Base-by-base conservation (phyloP, 202 grass and related monocot species). In the Zoysia matrella region DNA sequence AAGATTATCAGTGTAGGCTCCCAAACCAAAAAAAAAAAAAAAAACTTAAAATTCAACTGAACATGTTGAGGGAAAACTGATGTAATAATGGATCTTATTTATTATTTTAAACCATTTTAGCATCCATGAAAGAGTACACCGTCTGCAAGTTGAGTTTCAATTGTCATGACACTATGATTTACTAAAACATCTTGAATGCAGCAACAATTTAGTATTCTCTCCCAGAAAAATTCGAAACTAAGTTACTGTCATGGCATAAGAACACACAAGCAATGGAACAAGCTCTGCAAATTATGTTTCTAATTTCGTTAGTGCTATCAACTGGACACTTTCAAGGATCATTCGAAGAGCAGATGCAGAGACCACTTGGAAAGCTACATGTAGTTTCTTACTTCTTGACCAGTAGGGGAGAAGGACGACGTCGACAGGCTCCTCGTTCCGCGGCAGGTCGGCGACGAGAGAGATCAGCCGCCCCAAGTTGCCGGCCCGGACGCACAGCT, bases 361-460 rank as follows among this genome's bases (percentile, higher is more conserved):
- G 22, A 15, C 0, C n/a, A 11, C 62, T 52, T 47, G 30, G 41
- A 52, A 53, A 50, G 15, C 58, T 51, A 12, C 74, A 60, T 11
- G 22, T 30, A 0, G 12, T 16, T 4, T 43, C 45, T 72, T 58
- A 82, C 79, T 14, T 64, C 2, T 2, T 51, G 79, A 8, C 5
- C 15, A 2, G 2, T 0, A 3, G 55, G 14, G 8, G 36, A 82
- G 8, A 6, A 64, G 1, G 6, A 73, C 14, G 10, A 82, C 0
- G 9, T 73, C 58, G 6, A 73, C 73, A 10, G 69, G 4, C 47
- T 5, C 9, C 10, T 52, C 40, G 36, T 40, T 5, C 4, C 47
- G 15, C 72, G 79, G 79, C 79, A 82, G 57, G 48, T 73, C 79
- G 57, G 44, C 4, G 47, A 63, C 8, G 5, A 82, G 36, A 52